These are phyloP conservation scores for Salix caprea DNA, from an alignment of 345 rosid genomes.

Conservation along the genomic window DNA sequence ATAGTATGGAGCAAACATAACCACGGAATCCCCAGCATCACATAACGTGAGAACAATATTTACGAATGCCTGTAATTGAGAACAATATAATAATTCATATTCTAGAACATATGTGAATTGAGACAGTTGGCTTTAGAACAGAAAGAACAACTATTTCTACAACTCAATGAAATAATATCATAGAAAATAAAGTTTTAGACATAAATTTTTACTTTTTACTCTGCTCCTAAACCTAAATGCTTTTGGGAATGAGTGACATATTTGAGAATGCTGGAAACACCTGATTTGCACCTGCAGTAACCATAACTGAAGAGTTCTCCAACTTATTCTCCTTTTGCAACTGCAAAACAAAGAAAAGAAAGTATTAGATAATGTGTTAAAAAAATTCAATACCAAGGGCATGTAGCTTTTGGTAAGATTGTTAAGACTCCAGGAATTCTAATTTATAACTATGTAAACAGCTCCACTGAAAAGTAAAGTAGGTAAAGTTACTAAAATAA, in stretches of 20 bases:
- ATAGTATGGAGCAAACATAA: constrained; percentile 97
- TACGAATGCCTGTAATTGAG: constrained; percentile 74
- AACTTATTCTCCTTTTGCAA: constrained; percentile 66
- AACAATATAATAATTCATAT: constrained; percentile 5
- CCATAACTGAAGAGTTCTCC: constrained; percentile 75
- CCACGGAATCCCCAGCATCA: constrained; percentile 83
- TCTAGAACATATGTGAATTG: not conserved
- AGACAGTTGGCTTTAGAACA: constrained; percentile 6
- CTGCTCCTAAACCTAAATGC: not conserved
- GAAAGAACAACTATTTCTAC: not conserved
- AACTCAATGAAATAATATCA: not conserved
- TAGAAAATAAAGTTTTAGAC: not conserved
- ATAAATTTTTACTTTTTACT: not conserved
- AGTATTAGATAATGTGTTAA: not conserved
- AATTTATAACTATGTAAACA: not conserved
- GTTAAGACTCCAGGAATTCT: not conserved
- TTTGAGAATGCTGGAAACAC: constrained; percentile 22
- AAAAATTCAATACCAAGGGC: not conserved
- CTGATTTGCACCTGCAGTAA: constrained; percentile 98
- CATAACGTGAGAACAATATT: constrained; percentile 80
- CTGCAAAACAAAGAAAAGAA: constrained; percentile 36
- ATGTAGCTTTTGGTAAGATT: not conserved
- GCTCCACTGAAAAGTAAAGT: not conserved
- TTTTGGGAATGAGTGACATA: constrained; percentile 3
- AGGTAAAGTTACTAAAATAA: not conserved